phyloP scores from a whole-genome alignment of 192 early-diverging fungal genomes.

The Entophlyctis luteolus region DNA sequence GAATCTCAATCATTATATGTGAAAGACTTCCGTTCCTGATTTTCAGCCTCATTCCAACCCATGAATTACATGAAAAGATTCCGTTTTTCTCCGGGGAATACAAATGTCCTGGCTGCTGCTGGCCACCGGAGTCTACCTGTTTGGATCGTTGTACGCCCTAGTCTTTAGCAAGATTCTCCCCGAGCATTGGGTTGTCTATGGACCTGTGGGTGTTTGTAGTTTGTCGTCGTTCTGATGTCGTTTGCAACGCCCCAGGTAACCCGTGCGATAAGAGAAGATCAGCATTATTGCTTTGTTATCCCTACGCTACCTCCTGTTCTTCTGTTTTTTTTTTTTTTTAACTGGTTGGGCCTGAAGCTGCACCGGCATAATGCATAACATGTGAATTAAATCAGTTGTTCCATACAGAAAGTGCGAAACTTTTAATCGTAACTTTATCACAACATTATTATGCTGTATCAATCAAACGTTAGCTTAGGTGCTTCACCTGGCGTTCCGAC shows the following conservation, averaged over 20 bases:
- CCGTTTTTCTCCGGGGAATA: too few species aligned
- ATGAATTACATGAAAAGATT: too few species aligned
- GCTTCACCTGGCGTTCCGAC: too few species aligned
- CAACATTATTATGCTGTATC: too few species aligned
- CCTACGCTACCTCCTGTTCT: slow-evolving; percentile 75
- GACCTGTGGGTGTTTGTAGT: neutral
- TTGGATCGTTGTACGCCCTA: slow-evolving; percentile 1
- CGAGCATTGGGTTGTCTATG: neutral
- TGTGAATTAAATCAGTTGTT: too few species aligned
- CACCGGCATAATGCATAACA: slow-evolving; percentile 74
- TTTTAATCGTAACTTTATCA: too few species aligned
- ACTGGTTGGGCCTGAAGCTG: slow-evolving; percentile 95
- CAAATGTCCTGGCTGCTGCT: too few species aligned
- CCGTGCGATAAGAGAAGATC: neutral
- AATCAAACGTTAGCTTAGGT: too few species aligned
- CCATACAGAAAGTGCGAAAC: too few species aligned
- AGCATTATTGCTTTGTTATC: slow-evolving; percentile 74
- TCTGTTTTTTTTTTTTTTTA: slow-evolving; percentile 75
- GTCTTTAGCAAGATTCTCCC: slow-evolving; percentile 16
- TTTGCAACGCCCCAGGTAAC: neutral
- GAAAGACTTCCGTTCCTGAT: too few species aligned
- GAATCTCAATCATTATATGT: too few species aligned
- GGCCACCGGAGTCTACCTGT: neutral
- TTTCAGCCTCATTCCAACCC: too few species aligned
- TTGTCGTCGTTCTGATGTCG: neutral